Percentiles rank a stretch among this genome's conserved stretches.
Evolutionary conservation across 495 filamentous ascomycete species (phyloP).

Genomic region (Talaromyces nanjingensis): DNA sequence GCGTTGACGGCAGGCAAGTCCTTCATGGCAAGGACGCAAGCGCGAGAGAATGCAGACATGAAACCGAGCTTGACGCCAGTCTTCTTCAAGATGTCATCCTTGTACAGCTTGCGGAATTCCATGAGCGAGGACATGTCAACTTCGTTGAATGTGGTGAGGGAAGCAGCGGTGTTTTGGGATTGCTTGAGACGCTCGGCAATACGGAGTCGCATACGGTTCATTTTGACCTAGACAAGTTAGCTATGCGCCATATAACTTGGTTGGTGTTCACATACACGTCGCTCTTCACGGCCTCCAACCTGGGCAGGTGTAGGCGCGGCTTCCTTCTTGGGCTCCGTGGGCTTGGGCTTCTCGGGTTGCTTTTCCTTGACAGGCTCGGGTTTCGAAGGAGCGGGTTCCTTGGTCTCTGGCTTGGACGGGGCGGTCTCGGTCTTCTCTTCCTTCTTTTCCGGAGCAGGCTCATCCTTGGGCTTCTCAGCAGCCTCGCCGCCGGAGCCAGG

Average conservation of each 20-base stretch:
- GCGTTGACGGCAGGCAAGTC: slow-evolving; percentile 96
- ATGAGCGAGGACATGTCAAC: slow-evolving; percentile 98
- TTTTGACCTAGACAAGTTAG: slow-evolving; percentile 66
- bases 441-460: slow-evolving; percentile 33
- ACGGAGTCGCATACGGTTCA: slow-evolving; percentile 98
- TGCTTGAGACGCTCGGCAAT: slow-evolving; percentile 98
- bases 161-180: slow-evolving; percentile 96
- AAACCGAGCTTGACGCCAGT: slow-evolving; percentile 97
- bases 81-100: slow-evolving; percentile 92
- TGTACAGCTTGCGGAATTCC: slow-evolving; percentile 95
- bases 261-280: slow-evolving; percentile 55
- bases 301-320: slow-evolving; percentile 18
- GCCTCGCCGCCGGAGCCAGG: slow-evolving; percentile 55
- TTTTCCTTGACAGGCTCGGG: slow-evolving; percentile 29
- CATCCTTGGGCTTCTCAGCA: slow-evolving; percentile 40
- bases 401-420: slow-evolving; percentile 25
- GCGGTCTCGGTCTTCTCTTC: slow-evolving; percentile 36
- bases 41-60: slow-evolving; percentile 95
- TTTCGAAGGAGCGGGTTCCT: slow-evolving; percentile 27
- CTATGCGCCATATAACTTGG: background rate
- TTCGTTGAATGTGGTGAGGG: slow-evolving; percentile 97
- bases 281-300: slow-evolving; percentile 77
- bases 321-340: slow-evolving; percentile 23
- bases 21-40: slow-evolving; percentile 86
- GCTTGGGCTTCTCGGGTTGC: slow-evolving; percentile 10